Evolutionary conservation across 1,139 yeast genomes (phyloP), one percentile per base, ranked within the genome.

Genomic region (Taphrina pruni): DNA sequence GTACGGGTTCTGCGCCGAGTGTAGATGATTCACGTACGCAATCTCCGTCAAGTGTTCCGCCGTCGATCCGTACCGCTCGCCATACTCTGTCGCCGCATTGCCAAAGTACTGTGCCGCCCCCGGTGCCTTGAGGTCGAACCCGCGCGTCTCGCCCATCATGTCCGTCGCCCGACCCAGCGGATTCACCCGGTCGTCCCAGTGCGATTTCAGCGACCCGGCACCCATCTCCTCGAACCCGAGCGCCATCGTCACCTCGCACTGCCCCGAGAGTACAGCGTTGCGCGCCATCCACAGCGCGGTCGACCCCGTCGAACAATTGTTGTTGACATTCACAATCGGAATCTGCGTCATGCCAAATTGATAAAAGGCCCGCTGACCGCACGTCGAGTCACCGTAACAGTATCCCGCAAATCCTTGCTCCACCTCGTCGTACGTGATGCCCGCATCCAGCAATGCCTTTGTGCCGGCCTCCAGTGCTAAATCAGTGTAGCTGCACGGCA

Each of bases 161-260:
- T 41, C 54, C 71, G 72, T 70, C 50, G 75, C 70, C 61, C 73
- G 68, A 35, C 72, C 77, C 39, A 76, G 65, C 12, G 78, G 78
- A 32, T 72, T 70, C 6, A 75, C 73, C 46, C 77, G 73, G 69
- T 76, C 78, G 38, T 62, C 70, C 73, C 73, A 75, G 45, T 71
- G 72, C 55, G 75, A 62, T 36, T 73, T 72, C 12, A 76, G 73
- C 38, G 76, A 74, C 2, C 78, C 78, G 5, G 74, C 73, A 60
- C 73, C 74, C 78, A 76, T 76, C 70, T 75, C 75, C 66, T 76
- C 78, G 65, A 76, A 76, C 21, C 78, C 78, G 14, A 76, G 74
- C 60, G 76, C 75, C 50, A 76, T 74, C 14, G 75, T 75, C 35
- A 76, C 76, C 60, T 76, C 77, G 6, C 73, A 73, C 12, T 70